A percentile compares a stretch with the other conserved stretches of the same genome.
Conservation (phyloP, 2,329 filamentous ascomycete genomes). For the Penicillium sp. region DNA sequence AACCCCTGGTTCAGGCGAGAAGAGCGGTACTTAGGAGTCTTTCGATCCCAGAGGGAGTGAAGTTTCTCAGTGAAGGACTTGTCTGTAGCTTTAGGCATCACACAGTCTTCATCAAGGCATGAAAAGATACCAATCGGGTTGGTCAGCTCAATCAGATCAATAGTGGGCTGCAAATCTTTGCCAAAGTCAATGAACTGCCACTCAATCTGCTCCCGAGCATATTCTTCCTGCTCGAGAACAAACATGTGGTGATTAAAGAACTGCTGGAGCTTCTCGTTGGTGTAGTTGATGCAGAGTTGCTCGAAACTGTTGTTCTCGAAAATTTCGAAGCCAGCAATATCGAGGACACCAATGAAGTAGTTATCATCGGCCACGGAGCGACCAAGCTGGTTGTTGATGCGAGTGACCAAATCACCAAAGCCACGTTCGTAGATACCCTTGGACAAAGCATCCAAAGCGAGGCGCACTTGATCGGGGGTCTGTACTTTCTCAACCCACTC, state of each 20-base stretch:
- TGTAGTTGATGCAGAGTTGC: constrained; percentile 99
- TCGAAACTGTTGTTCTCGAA: constrained; percentile 99
- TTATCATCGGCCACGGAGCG: constrained; percentile 86
- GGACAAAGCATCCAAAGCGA: constrained; percentile 86
- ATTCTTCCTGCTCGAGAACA: constrained; percentile 97
- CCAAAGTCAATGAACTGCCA: constrained; percentile 99
- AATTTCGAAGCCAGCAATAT: constrained; percentile 99
- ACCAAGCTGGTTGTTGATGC: constrained; percentile 91
- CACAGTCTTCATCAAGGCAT: constrained; percentile 94
- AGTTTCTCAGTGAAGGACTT: constrained; percentile 97
- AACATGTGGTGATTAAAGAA: constrained; percentile 99
- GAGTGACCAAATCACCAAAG: constrained; percentile 88
- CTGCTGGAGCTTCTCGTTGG: constrained; percentile 97
- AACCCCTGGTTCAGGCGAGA: constrained; percentile 91
- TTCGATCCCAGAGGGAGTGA: constrained; percentile 96
- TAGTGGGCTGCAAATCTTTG: constrained; percentile 94
- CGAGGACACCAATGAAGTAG: constrained; percentile 94
- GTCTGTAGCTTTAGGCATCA: constrained; percentile 99
- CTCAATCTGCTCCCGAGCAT: constrained; percentile 95
- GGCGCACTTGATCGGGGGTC: constrained; percentile 92
- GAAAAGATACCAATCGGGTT: constrained; percentile 99
- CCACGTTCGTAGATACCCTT: constrained; percentile 98
- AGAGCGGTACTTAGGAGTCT: constrained; percentile 88
- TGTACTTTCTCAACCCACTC: constrained; percentile 99
- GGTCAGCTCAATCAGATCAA: constrained; percentile 92